Evolutionary conservation across 2,329 filamentous ascomycete species (phyloP), one percentile per base, ranked within the genome.

Genomic region (Colletotrichum cordylinicola): DNA sequence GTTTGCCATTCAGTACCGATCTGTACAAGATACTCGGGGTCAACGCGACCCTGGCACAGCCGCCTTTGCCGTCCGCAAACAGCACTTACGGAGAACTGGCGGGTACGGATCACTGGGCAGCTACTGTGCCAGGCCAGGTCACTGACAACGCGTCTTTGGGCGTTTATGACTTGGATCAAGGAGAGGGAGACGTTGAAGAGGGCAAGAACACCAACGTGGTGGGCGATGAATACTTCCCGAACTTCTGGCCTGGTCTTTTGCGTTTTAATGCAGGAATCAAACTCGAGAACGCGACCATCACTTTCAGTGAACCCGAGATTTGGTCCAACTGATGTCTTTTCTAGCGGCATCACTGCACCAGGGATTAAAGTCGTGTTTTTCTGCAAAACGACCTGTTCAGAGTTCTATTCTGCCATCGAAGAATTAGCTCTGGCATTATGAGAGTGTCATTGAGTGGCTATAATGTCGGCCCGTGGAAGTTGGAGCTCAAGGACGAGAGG

Each of bases 81-180:
- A 84, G 82, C 8, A 81, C 79, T 37, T 81, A 84, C 61, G 83
- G 79, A 52, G 88, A 89, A 80, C 81, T 90, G 2, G 82, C 84
- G 4, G 86, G 87, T 5, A 90, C 88, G 0, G 79, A 86, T n/a
- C 78, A 80, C 29, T 90, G 89, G 89, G 85, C 83, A 75, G 80
- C 81, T 67, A 79, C 87, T 31, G 55, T 81, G 16, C 85, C 85
- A 10, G 78, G 33, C 18, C 56, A 73, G 29, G 21, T n/a, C 15
- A 73, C 70, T 18, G 56, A 73, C 39, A 52, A 56, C 24, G 70
- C 70, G 4, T 68, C 70, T 12, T 21, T 73, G 65, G 70, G 65
- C 4, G 12, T 73, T 10, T 73, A 69, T 21, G 70, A 73, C 18
- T 3, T 69, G 31, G 56, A 61, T 7, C 65, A 73, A 43, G 70